Percentiles rank a stretch among this genome's conserved stretches.
Evolutionary conservation across 805 yeast species (phyloP).

Genomic region (Monosporozyma unispora): DNA sequence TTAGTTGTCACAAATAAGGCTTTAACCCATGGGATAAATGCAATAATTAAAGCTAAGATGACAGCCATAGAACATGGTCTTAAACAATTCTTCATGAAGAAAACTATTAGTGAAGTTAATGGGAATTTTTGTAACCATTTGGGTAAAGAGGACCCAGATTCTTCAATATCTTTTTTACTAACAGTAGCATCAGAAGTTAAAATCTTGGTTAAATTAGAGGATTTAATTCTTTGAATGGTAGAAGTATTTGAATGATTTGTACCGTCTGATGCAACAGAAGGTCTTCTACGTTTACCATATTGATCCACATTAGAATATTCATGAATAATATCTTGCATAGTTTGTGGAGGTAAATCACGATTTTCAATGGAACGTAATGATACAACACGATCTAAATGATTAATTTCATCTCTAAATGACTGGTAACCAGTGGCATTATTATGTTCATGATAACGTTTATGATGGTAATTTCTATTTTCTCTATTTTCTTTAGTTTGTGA

Average conservation of each 20-base stretch:
- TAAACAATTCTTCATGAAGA: conserved; percentile 43
- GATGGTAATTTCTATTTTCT: conserved; percentile 3
- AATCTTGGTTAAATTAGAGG: conserved; percentile 25
- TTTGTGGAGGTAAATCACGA: conserved; percentile 35
- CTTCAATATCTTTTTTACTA: conserved; percentile 23
- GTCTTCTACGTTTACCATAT: conserved; percentile 22
- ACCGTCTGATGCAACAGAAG: conserved; percentile 5
- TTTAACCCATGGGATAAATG: conserved; percentile 84
- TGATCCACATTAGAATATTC: conserved; percentile 36
- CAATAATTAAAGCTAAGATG: conserved; percentile 51
- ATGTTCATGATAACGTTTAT: neutral
- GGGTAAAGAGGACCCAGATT: conserved; percentile 26
- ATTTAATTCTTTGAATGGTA: conserved; percentile 12
- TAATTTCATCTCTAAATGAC: neutral
- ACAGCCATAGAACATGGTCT: conserved; percentile 72
- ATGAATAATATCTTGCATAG: conserved; percentile 38
- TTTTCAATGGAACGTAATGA: conserved; percentile 20
- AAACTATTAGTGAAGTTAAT: conserved; percentile 23
- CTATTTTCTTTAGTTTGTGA: conserved; percentile 1
- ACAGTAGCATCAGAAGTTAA: conserved; percentile 30
- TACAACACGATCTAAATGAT: neutral
- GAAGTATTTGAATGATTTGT: neutral
- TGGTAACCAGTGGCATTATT: neutral
- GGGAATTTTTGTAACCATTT: conserved; percentile 21
- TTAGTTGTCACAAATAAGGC: conserved; percentile 53